Percentiles rank a stretch among this genome's conserved stretches.
These are phyloP conservation scores for Talaromyces pinophilus DNA, from an alignment of 2,329 filamentous ascomycete genomes.

Conservation along the genomic window DNA sequence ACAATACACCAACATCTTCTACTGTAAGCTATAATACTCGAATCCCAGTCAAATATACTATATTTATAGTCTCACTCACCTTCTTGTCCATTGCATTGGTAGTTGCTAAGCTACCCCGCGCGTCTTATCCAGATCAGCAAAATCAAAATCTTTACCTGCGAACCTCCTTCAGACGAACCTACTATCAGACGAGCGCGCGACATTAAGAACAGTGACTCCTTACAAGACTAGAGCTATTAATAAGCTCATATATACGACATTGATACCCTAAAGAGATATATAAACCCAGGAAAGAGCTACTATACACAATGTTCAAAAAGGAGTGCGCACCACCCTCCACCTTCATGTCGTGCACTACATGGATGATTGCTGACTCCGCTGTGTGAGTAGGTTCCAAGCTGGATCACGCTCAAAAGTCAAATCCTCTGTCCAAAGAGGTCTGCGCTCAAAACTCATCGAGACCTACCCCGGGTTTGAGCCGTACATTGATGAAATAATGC, in stretches of 20 bases:
- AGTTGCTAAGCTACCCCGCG: background rate
- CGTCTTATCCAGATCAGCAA: background rate
- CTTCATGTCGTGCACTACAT: background rate
- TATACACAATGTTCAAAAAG: conserved; percentile 80
- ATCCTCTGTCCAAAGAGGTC: conserved; percentile 85
- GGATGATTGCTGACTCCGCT: background rate
- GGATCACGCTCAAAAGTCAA: conserved; percentile 94
- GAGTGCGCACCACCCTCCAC: conserved; percentile 60
- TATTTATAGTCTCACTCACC: background rate
- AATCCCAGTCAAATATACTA: background rate
- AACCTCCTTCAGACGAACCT: background rate
- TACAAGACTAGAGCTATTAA: background rate
- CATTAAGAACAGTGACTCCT: background rate
- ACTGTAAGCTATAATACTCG: background rate
- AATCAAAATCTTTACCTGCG: background rate
- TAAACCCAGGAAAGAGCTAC: background rate
- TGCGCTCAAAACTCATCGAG: conserved; percentile 78
- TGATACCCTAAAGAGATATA: background rate
- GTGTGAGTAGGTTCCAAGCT: conserved; percentile 62
- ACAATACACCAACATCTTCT: conserved; percentile 5
- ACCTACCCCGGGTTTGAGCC: conserved; percentile 84
- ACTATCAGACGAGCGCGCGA: background rate
- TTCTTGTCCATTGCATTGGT: background rate
- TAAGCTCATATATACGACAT: background rate
- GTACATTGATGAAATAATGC: conserved; percentile 89